Percentiles rank a stretch among this genome's conserved stretches.
Conservation (phyloP, 768 basidiomycete species). For the Hypsizygus marmoreus region DNA sequence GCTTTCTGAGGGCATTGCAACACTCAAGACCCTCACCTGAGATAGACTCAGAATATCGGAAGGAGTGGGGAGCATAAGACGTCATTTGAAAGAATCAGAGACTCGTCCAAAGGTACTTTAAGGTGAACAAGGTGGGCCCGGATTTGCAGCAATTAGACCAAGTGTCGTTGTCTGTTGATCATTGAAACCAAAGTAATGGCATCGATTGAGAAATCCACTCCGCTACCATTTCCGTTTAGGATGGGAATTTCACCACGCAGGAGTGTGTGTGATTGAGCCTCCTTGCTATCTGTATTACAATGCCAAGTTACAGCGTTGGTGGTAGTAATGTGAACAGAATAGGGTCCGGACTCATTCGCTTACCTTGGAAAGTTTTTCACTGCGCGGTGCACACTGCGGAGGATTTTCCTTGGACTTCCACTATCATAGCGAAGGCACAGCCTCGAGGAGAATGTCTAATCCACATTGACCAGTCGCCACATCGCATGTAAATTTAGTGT, state of each 20-base stretch:
- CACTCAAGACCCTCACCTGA: not conserved
- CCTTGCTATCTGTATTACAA: not conserved
- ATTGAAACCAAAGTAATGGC: slow-evolving; percentile 1
- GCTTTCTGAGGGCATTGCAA: too few species aligned
- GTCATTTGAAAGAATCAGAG: not conserved
- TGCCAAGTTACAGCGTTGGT: slow-evolving; percentile 6
- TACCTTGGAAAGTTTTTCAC: slow-evolving; percentile 1
- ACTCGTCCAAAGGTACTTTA: not conserved
- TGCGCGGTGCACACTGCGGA: slow-evolving; percentile 1
- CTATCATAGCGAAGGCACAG: slow-evolving; percentile 2
- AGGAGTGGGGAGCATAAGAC: not conserved
- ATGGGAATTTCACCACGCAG: not conserved
- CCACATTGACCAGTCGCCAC: too few species aligned
- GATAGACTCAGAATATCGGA: not conserved
- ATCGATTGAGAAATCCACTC: not conserved
- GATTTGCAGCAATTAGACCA: not conserved
- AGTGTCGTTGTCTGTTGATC: not conserved
- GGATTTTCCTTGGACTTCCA: slow-evolving; percentile 10
- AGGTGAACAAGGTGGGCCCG: not conserved
- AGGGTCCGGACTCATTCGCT: not conserved
- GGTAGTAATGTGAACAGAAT: slow-evolving; percentile 1
- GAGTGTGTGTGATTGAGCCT: not conserved
- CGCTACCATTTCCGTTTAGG: not conserved
- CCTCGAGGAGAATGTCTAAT: slow-evolving; percentile 1
- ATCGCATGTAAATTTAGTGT: too few species aligned